phyloP scores from a whole-genome alignment of 495 filamentous ascomycete genomes.

The Penicillium daleae region DNA sequence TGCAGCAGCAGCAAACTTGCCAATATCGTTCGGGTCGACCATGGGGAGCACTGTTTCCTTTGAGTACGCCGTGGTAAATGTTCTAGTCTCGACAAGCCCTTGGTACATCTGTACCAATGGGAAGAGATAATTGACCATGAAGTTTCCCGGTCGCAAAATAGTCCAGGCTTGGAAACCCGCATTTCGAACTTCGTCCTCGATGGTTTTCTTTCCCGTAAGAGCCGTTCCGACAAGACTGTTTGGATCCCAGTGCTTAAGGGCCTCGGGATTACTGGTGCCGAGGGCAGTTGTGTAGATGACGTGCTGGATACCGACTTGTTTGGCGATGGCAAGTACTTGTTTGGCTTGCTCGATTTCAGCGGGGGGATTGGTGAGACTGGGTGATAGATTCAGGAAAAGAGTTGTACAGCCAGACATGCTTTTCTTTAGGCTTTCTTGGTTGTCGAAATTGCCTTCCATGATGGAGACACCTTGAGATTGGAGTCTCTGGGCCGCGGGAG shows the following conservation, averaged over 20 bases:
- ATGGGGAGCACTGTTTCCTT: slow-evolving; percentile 39
- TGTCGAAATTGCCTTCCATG: slow-evolving; percentile 45
- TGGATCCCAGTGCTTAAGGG: slow-evolving; percentile 30
- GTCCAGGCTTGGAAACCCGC: slow-evolving; percentile 46
- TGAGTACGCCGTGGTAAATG: slow-evolving; percentile 36
- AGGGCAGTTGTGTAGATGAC: slow-evolving; percentile 47
- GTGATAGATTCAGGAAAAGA: slow-evolving; percentile 54
- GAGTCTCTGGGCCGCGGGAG: slow-evolving; percentile 40
- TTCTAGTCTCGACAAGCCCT: slow-evolving; percentile 38
- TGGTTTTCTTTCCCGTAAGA: slow-evolving; percentile 38
- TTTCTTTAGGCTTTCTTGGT: slow-evolving; percentile 37
- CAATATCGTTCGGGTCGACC: slow-evolving; percentile 54
- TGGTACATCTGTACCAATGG: slow-evolving; percentile 43
- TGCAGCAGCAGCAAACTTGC: slow-evolving; percentile 47
- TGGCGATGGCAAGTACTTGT: slow-evolving; percentile 46
- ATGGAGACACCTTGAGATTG: slow-evolving; percentile 42
- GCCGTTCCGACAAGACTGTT: slow-evolving; percentile 27
- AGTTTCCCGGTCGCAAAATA: slow-evolving; percentile 49
- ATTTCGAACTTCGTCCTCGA: slow-evolving; percentile 38
- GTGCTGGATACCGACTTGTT: slow-evolving; percentile 42
- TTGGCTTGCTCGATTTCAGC: slow-evolving; percentile 42
- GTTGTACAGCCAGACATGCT: slow-evolving; percentile 45
- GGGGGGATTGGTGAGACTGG: slow-evolving; percentile 24
- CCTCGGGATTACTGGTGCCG: slow-evolving; percentile 26
- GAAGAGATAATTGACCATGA: slow-evolving; percentile 54